Base-by-base conservation (phyloP, 2,329 filamentous ascomycete genomes). In the Malbranchea zuffiana region DNA sequence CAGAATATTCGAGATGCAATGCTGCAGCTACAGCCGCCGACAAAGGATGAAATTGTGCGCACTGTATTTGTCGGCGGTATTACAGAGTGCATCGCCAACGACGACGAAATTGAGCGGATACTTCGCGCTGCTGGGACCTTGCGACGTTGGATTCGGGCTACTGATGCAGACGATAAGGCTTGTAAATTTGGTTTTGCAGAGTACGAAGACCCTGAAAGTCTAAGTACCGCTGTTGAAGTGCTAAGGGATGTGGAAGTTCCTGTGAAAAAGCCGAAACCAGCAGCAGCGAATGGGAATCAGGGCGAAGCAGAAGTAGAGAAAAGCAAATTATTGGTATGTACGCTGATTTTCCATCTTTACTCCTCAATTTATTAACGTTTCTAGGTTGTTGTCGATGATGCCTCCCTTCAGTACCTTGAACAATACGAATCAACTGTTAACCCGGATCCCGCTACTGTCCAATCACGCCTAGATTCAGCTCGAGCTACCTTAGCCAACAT, bases 131-230 rank as follows among this genome's bases (percentile, higher is more conserved):
- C 82, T 0, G 87, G 87, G 26, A 78, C 72, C 54, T 62, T 98
- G 44, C 76, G 82, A 45, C 78, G 85, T 50, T 98, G 87, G 86
- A 86, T 87, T 45, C 70, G 84, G 42, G 80, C 78, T 21, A 75
- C 74, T 12, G 77, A 83, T 56, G 77, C 80, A n/a, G 78, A 85
- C 47, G 76, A 82, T 47, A 90, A 88, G 62, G 78, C 78, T 39
- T 79, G 80, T 60, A 80, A 79, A 45, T 96, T 96, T 66, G 90
- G 88, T 10, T 96, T 98, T 62, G 90, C 88, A 42, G 82, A 95
- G 60, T 98, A 82, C 59, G 88, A 94, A 45, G 87, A 96, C 57
- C 77, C 80, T 16, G 83, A 94, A 59, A 88, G 86, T 47, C 69
- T 98, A 48, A 78, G 80, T 56, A 80, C 80, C 29, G 90, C 88